These are phyloP conservation scores for Leucocoprinus sp. DNA, from an alignment of 768 basidiomycete genomes.

Conservation along the genomic window DNA sequence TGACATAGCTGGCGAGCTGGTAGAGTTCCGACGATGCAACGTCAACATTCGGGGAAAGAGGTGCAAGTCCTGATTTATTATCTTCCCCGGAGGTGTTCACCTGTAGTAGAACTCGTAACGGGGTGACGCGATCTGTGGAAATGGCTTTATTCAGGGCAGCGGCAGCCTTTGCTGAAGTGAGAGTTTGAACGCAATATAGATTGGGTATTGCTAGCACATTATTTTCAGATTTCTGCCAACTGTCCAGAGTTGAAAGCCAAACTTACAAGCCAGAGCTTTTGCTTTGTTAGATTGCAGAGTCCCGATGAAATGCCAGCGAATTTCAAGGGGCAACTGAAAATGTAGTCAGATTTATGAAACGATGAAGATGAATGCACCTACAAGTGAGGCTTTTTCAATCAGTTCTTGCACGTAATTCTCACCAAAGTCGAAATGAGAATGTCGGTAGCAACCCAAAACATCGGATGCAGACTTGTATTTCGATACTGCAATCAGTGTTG, in stretches of 20 bases:
- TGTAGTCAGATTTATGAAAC: background rate
- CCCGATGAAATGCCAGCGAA: slow-evolving; percentile 97
- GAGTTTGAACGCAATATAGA: slow-evolving; percentile 78
- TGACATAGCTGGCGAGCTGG: slow-evolving; percentile 61
- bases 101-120: slow-evolving; percentile 81
- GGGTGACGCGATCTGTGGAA: slow-evolving; percentile 40
- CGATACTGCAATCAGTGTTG: slow-evolving; percentile 77
- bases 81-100: slow-evolving; percentile 95
- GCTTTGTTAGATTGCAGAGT: slow-evolving; percentile 90
- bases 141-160: slow-evolving; percentile 71
- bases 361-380: slow-evolving; percentile 25
- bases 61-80: slow-evolving; percentile 77
- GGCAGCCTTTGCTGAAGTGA: slow-evolving; percentile 77
- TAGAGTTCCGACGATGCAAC: slow-evolving; percentile 42
- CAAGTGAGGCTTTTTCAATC: slow-evolving; percentile 73
- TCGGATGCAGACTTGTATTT: slow-evolving; percentile 90
- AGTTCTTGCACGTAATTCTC: slow-evolving; percentile 97
- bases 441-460: slow-evolving; percentile 72
- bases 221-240: background rate
- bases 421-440: slow-evolving; percentile 86
- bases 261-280: slow-evolving; percentile 75
- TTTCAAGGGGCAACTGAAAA: slow-evolving; percentile 70
- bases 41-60: slow-evolving; percentile 33
- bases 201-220: slow-evolving; percentile 77
- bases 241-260: background rate